phyloP scores from a whole-genome alignment of 83 land plant genomes.

The Picea mariana region DNA sequence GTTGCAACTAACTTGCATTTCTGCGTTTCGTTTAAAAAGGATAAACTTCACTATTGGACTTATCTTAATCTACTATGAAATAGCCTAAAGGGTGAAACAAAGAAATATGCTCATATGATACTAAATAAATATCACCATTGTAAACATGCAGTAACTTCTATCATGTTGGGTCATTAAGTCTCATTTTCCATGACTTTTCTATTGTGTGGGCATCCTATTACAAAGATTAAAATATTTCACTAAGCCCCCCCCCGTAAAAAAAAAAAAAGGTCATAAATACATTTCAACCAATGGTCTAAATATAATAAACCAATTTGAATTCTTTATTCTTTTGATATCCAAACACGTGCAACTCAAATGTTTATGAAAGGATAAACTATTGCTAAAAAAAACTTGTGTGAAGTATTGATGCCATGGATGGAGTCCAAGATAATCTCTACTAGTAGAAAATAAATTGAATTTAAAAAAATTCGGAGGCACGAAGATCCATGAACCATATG shows the following conservation, averaged over 20 bases:
- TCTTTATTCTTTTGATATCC: constrained; percentile 85
- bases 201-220: neutral
- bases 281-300: neutral
- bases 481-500: constrained; percentile 88
- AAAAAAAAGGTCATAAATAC: neutral
- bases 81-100: no score
- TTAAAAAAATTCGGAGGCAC: constrained; percentile 86
- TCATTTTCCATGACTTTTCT: neutral
- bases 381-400: constrained; percentile 80
- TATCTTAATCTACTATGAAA: no score
- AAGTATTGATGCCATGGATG: constrained; percentile 99
- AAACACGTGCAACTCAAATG: constrained; percentile 60
- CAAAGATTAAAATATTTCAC: neutral
- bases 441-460: constrained; percentile 90
- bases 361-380: constrained; percentile 84
- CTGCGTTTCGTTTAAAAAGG: no score
- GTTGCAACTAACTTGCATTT: no score
- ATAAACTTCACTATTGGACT: no score
- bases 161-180: neutral
- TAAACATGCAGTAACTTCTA: no score
- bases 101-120: no score
- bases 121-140: no score
- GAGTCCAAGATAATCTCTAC: constrained; percentile 95
- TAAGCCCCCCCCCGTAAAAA: no score
- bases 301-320: constrained; percentile 64